A percentile compares a stretch with the other conserved stretches of the same genome.
Evolutionary conservation across 495 filamentous ascomycete species (phyloP).

Genomic region (Apiosordaria backusii): DNA sequence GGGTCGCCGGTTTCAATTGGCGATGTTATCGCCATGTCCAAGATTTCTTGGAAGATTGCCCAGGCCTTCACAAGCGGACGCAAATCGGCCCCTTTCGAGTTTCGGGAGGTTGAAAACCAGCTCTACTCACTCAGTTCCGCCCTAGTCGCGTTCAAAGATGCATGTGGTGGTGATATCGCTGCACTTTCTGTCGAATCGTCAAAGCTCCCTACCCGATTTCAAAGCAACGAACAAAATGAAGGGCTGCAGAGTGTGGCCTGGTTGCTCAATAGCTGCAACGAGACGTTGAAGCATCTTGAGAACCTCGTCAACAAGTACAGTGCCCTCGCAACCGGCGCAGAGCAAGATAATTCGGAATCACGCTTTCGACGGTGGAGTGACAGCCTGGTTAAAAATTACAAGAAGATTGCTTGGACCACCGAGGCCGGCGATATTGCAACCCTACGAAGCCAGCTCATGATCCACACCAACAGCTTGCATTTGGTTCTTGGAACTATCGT

Average conservation of each 20-base stretch:
- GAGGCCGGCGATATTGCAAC: conserved; percentile 19
- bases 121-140: conserved; percentile 20
- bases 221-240: not conserved
- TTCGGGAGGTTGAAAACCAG: conserved; percentile 24
- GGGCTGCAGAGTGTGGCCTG: not conserved
- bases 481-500: conserved; percentile 17
- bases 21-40: conserved; percentile 19
- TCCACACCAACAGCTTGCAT: conserved; percentile 20
- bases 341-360: not conserved
- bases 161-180: conserved; percentile 3
- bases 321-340: not conserved
- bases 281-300: conserved; percentile 22
- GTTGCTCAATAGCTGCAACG: conserved; percentile 12
- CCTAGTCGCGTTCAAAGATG: conserved; percentile 11
- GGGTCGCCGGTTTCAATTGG: conserved; percentile 21
- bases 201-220: not conserved
- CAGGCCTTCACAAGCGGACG: conserved; percentile 18
- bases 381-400: conserved; percentile 18
- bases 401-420: conserved; percentile 21
- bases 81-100: conserved; percentile 19
- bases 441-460: conserved; percentile 18
- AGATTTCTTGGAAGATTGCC: conserved; percentile 17
- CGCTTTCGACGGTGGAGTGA: conserved; percentile 17
- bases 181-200: not conserved
- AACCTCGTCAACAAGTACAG: conserved; percentile 15